phyloP scores from a whole-genome alignment of 352 stramenopile genomes.

The Phytophthora lateralis region DNA sequence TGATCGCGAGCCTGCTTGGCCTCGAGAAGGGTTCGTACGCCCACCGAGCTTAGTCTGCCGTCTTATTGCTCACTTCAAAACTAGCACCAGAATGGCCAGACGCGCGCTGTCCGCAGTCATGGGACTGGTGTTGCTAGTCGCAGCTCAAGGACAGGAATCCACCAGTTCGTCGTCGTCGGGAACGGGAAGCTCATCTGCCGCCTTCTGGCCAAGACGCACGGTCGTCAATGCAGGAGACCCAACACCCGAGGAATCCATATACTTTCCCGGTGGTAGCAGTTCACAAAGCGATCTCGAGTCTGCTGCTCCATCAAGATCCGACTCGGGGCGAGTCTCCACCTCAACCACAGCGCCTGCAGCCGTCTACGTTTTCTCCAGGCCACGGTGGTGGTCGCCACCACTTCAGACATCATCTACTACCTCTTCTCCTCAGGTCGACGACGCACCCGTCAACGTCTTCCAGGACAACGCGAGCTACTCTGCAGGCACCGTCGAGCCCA shows the following conservation, averaged over 20 bases:
- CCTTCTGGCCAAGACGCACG: neutral
- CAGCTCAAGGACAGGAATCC: constrained; percentile 10
- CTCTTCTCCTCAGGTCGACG: neutral
- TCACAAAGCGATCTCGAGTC: neutral
- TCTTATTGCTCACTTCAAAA: constrained; percentile 27
- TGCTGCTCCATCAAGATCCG: neutral
- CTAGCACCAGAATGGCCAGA: constrained; percentile 19
- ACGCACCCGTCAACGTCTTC: neutral
- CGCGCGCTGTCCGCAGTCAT: constrained; percentile 7
- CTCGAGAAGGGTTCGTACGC: neutral
- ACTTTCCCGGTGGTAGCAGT: constrained; percentile 2
- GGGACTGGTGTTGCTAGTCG: constrained; percentile 10
- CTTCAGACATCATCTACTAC: neutral
- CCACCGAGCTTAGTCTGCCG: constrained; percentile 14
- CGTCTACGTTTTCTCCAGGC: neutral
- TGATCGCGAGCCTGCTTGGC: constrained; percentile 6
- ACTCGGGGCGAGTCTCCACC: neutral
- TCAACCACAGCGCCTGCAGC: neutral
- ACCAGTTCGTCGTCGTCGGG: constrained; percentile 8
- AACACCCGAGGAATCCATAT: neutral
- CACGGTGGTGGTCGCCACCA: neutral
- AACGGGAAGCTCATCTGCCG: constrained; percentile 2
- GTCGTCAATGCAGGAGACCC: constrained; percentile 12
- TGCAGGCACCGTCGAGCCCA: constrained; percentile 5
- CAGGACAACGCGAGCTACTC: constrained; percentile 4